phyloP scores from a whole-genome alignment of 768 basidiomycete genomes.

The Xanthoconium purpureum region DNA sequence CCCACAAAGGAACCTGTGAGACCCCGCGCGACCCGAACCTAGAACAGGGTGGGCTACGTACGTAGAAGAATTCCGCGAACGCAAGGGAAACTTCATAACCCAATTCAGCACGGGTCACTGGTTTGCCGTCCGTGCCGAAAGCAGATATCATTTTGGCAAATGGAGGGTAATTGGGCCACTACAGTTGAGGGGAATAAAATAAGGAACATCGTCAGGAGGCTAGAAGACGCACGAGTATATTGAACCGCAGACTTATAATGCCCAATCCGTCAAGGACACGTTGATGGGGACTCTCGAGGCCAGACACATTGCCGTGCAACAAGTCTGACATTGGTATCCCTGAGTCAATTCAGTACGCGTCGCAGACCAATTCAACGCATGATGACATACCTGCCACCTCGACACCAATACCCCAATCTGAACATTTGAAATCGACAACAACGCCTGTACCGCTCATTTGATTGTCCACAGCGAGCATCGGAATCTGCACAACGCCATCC shows the following conservation, averaged over 20 bases:
- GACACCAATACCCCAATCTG: conserved; percentile 25
- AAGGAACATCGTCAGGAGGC: neutral
- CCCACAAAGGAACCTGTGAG: conserved; percentile 1
- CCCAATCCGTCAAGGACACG: conserved; percentile 23
- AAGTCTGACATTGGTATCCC: conserved; percentile 28
- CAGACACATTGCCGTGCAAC: conserved; percentile 18
- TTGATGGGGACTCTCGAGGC: conserved; percentile 18
- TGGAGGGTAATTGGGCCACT: conserved; percentile 29
- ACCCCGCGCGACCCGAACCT: neutral
- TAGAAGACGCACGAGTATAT: conserved; percentile 22
- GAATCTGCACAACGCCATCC: conserved; percentile 21
- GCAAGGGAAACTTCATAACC: conserved; percentile 29
- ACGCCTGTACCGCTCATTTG: conserved; percentile 15
- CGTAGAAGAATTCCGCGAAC: conserved; percentile 30
- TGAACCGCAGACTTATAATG: conserved; percentile 13
- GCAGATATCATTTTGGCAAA: conserved; percentile 25
- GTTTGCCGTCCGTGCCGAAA: conserved; percentile 14
- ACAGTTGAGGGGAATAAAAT: neutral
- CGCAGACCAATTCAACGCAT: neutral
- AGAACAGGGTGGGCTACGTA: conserved; percentile 11
- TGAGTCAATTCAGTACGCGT: neutral
- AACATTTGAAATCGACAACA: conserved; percentile 19
- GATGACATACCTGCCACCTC: conserved; percentile 16
- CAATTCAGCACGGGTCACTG: conserved; percentile 22
- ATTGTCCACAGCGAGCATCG: conserved; percentile 24